Base-by-base conservation (phyloP, 2,329 filamentous ascomycete species). In the Periconia macrospinosa region DNA sequence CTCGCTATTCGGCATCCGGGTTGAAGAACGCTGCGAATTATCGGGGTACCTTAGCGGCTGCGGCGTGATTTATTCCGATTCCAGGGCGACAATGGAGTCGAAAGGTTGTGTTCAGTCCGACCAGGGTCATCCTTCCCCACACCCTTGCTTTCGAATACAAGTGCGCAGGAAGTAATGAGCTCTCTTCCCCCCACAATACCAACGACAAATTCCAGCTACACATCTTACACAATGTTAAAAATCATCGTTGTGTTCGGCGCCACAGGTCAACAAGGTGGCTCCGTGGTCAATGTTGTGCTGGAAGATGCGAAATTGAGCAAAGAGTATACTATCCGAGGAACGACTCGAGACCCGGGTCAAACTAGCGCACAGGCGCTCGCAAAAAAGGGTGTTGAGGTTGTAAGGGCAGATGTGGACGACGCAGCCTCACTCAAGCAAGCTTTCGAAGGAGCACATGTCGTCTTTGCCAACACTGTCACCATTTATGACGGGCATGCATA, bases 251-350 rank as follows among this genome's bases (percentile, higher is more conserved):
- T 87, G 13, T 81, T 86, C 60, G 83, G 83, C 27, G 80, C 83
- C 42, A 86, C 83, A 17, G 83, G 84, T 53, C 79, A 79, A 46
- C 83, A 87, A 69, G 84, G 84, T 45, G 79, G 82, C 52, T 81
- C 80, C 11, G 77, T 87, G 30, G 77, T 83, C 47, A 65, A 72
- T 33, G 61, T 66, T 41, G 67, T 81, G 30, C 68, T 79, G 8
- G 55, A 62, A 19, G 73, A 75, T 61, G 67, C 79, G 1, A 70
- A 77, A 45, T 73, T 83, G 1, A 75, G 74, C 19, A 63, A 72
- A 20, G 67, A 77, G 41, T 86, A 79, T 74, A 69, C 73, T 6
- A 70, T 86, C 43, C 79, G 83, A 13, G 84, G 74, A 37, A 75
- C 86, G 35, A 84, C 83, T 2, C 79, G 84, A 23, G 76, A 85